Evolutionary conservation across 2,329 filamentous ascomycete species (phyloP).

Genomic region (Fusarium sp.): DNA sequence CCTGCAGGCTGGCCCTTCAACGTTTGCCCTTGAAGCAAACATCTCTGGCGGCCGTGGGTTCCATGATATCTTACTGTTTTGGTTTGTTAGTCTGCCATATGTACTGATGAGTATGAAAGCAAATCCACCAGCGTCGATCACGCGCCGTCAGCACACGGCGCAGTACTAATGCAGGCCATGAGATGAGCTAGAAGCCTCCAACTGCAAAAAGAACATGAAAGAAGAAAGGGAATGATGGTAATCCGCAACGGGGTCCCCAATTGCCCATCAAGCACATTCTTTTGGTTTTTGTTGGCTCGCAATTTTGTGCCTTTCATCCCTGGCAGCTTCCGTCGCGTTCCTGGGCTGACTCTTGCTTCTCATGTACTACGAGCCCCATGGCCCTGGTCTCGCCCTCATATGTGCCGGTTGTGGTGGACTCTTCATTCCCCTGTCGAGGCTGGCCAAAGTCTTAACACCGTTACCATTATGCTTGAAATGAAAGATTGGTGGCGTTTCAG

Average conservation of each 20-base stretch:
- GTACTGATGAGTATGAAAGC: not conserved
- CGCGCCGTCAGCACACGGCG: slow-evolving; percentile 17
- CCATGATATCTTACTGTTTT: not conserved
- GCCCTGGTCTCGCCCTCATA: slow-evolving; percentile 29
- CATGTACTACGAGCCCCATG: slow-evolving; percentile 27
- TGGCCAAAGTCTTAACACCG: slow-evolving; percentile 20
- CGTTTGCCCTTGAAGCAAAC: slow-evolving; percentile 35
- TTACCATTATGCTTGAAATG: not conserved
- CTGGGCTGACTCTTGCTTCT: slow-evolving; percentile 33
- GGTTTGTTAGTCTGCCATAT: slow-evolving; percentile 1
- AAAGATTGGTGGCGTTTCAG: not conserved
- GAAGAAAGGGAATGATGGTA: slow-evolving; percentile 26
- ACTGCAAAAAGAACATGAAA: slow-evolving; percentile 16
- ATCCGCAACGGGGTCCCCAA: not conserved
- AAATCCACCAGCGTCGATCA: not conserved
- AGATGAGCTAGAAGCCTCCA: not conserved
- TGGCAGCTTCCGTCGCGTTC: slow-evolving; percentile 19
- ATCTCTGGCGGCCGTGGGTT: slow-evolving; percentile 6
- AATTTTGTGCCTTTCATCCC: slow-evolving; percentile 8
- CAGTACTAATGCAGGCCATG: not conserved
- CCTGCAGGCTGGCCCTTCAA: slow-evolving; percentile 15
- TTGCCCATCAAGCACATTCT: not conserved
- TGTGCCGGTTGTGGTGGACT: slow-evolving; percentile 25
- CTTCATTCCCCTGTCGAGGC: slow-evolving; percentile 22
- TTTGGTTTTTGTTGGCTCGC: slow-evolving; percentile 7